These are phyloP conservation scores for Malassezia dermatis DNA, from an alignment of 1,284 basidiomycete species.

Conservation along the genomic window DNA sequence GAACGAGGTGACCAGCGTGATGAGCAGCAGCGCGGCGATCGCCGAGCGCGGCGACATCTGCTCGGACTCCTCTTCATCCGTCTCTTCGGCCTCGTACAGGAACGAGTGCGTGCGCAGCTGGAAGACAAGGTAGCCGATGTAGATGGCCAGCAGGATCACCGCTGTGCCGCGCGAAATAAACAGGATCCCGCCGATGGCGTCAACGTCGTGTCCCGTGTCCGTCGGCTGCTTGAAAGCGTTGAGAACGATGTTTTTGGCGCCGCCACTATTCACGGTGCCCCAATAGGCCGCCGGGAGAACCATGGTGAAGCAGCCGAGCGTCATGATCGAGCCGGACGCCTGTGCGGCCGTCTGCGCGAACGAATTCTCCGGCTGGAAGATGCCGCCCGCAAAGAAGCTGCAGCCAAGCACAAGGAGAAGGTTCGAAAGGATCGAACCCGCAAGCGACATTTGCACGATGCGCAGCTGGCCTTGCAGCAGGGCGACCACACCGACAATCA, in stretches of 20 bases:
- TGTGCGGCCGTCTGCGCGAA: slow-evolving; percentile 47
- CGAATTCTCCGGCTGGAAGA: slow-evolving; percentile 33
- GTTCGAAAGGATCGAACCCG: slow-evolving; percentile 44
- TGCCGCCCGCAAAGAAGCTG: slow-evolving; percentile 45
- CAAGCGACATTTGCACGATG: slow-evolving; percentile 43
- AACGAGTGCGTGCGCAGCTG: slow-evolving; percentile 44
- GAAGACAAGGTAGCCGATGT: slow-evolving; percentile 59
- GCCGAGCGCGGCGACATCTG: slow-evolving; percentile 41
- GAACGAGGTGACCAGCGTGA: slow-evolving; percentile 44
- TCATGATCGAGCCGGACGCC: slow-evolving; percentile 57
- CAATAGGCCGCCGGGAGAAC: slow-evolving; percentile 84
- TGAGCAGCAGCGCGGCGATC: slow-evolving; percentile 29
- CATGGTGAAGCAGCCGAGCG: slow-evolving; percentile 74
- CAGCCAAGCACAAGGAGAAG: slow-evolving; percentile 43
- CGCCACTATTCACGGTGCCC: slow-evolving; percentile 19
- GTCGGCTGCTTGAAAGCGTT: slow-evolving; percentile 21
- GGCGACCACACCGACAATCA: slow-evolving; percentile 58
- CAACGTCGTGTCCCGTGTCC: slow-evolving; percentile 7
- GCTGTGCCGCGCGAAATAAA: slow-evolving; percentile 45
- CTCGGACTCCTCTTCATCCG: slow-evolving; percentile 37
- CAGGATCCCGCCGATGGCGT: slow-evolving; percentile 26
- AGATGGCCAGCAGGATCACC: slow-evolving; percentile 63
- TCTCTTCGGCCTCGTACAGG: slow-evolving; percentile 36
- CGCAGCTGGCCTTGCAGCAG: slow-evolving; percentile 58
- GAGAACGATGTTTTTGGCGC: slow-evolving; percentile 30